phyloP scores from a whole-genome alignment of 768 basidiomycete species.

The Podaxis sp. region DNA sequence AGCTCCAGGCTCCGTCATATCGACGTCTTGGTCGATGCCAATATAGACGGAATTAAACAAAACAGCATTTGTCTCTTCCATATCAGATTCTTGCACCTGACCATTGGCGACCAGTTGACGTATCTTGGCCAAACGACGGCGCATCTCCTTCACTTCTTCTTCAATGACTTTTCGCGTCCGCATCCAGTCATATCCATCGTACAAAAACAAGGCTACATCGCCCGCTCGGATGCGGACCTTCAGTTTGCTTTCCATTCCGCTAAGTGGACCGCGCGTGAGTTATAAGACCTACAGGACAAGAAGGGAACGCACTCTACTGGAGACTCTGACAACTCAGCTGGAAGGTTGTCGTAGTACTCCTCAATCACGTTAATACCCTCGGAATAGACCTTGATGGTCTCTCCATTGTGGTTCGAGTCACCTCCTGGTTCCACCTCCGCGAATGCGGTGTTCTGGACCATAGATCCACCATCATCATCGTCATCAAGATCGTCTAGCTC shows the following conservation, averaged over 20 bases:
- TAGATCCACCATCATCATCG: slow-evolving; percentile 23
- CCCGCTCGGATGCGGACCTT: slow-evolving; percentile 57
- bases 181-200: slow-evolving; percentile 95
- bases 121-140: slow-evolving; percentile 82
- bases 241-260: slow-evolving; percentile 38
- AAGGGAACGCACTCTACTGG: slow-evolving; percentile 41
- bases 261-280: background rate
- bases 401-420: slow-evolving; percentile 70
- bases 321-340: slow-evolving; percentile 49
- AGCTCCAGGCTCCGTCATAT: slow-evolving; percentile 70
- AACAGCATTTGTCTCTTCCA: slow-evolving; percentile 70
- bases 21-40: slow-evolving; percentile 78
- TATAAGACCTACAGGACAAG: background rate
- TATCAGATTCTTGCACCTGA: slow-evolving; percentile 75
- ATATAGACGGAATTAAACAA: slow-evolving; percentile 96
- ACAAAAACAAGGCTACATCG: slow-evolving; percentile 68
- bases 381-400: slow-evolving; percentile 76
- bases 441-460: slow-evolving; percentile 21
- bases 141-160: slow-evolving; percentile 84
- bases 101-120: slow-evolving; percentile 89
- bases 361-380: slow-evolving; percentile 68
- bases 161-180: slow-evolving; percentile 85
- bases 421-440: slow-evolving; percentile 34
- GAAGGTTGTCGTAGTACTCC: slow-evolving; percentile 67
- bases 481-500: slow-evolving; percentile 69